These are phyloP conservation scores for Carex kokanica DNA, from an alignment of 176 grass and related monocot species.

Conservation along the genomic window DNA sequence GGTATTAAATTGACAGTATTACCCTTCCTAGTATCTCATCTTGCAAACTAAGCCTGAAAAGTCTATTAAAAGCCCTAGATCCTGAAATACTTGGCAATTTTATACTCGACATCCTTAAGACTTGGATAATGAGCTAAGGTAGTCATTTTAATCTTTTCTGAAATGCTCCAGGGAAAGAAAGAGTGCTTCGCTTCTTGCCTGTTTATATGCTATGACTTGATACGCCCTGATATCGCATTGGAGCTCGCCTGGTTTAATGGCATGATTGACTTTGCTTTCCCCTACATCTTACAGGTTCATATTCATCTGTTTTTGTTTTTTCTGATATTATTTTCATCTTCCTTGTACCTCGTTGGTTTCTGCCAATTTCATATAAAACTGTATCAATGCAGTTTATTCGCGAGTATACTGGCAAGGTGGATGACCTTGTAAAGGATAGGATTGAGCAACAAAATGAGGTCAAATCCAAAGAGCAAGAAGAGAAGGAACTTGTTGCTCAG, in stretches of 20 bases:
- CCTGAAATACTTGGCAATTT: not conserved
- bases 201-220: constrained; percentile 94
- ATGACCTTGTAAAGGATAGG: constrained; percentile 76
- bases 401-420: constrained; percentile 83
- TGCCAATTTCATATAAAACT: not conserved
- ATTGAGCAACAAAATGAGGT: constrained; percentile 77
- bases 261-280: constrained; percentile 96
- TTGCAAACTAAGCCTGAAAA: not conserved
- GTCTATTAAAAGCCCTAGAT: not conserved
- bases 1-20: constrained; percentile 32
- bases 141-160: constrained; percentile 10
- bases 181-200: constrained; percentile 96
- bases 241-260: constrained; percentile 97
- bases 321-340: not conserved
- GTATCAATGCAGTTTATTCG: constrained; percentile 64
- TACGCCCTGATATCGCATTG: constrained; percentile 78
- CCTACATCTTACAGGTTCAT: constrained; percentile 82
- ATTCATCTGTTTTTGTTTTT: not conserved
- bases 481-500: constrained; percentile 78
- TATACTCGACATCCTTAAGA: not conserved
- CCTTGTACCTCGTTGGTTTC: not conserved
- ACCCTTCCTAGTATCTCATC: not conserved
- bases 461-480: constrained; percentile 76
- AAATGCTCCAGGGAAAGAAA: constrained; percentile 82
- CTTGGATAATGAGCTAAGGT: not conserved